These are phyloP conservation scores for Sporobolomyces roseus DNA, from an alignment of 768 basidiomycete genomes.

Conservation along the genomic window DNA sequence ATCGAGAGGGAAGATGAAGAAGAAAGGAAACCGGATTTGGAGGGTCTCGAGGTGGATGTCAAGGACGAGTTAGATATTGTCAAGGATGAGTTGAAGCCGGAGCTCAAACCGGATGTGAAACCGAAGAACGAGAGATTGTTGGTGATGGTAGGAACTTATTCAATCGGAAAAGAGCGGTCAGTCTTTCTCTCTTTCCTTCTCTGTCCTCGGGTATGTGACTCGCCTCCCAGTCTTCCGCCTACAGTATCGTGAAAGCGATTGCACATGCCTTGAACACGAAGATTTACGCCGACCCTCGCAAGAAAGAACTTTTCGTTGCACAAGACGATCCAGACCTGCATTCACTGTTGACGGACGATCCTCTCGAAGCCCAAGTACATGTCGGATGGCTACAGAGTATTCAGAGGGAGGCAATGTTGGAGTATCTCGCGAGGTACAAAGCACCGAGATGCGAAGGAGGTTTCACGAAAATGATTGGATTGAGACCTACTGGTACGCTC, in stretches of 20 bases:
- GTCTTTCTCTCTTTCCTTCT: neutral
- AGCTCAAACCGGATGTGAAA: constrained; percentile 25
- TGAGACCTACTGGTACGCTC: constrained; percentile 78
- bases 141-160: constrained; percentile 65
- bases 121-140: constrained; percentile 38
- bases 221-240: neutral
- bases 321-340: constrained; percentile 80
- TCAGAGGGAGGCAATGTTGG: constrained; percentile 68
- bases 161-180: constrained; percentile 87
- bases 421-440: constrained; percentile 62
- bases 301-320: constrained; percentile 74
- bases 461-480: constrained; percentile 58
- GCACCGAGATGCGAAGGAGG: constrained; percentile 19
- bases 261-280: constrained; percentile 74
- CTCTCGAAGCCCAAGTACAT: constrained; percentile 73
- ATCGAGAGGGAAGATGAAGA: neutral
- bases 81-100: neutral
- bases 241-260: constrained; percentile 58
- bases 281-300: constrained; percentile 83
- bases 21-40: neutral
- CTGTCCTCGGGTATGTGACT: neutral
- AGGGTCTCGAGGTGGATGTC: neutral
- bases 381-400: constrained; percentile 72
- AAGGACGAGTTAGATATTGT: neutral
- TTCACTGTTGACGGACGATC: constrained; percentile 68